Conservation (phyloP, 495 filamentous ascomycete genomes). For the Penicillium arizonense region DNA sequence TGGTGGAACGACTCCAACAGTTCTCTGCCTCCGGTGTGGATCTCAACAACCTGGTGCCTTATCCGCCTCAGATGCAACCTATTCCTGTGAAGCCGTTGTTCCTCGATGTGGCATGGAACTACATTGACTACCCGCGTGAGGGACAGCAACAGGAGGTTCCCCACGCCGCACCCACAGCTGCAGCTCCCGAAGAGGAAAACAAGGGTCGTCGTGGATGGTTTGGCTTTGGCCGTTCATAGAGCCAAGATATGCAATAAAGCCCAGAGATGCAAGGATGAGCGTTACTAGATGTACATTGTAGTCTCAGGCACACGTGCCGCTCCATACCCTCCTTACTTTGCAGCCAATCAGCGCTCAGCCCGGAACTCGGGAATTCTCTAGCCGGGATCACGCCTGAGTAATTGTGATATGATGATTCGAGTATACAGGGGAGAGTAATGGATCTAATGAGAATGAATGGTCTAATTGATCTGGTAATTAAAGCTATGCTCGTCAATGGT, state of each 20-base stretch:
- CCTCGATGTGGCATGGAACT: slow-evolving; percentile 97
- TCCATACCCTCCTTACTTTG: background rate
- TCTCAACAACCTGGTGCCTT: slow-evolving; percentile 76
- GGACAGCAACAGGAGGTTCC: slow-evolving; percentile 8
- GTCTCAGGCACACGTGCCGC: slow-evolving; percentile 11
- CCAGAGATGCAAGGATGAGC: background rate
- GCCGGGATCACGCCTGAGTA: slow-evolving; percentile 21
- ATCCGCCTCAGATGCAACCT: slow-evolving; percentile 77
- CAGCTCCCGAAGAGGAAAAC: slow-evolving; percentile 47
- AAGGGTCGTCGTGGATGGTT: slow-evolving; percentile 82
- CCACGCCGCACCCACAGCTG: slow-evolving; percentile 12
- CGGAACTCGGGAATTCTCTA: slow-evolving; percentile 6
- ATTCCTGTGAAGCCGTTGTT: slow-evolving; percentile 95
- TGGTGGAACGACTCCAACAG: slow-evolving; percentile 71
- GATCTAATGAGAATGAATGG: too few species aligned
- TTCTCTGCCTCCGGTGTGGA: slow-evolving; percentile 68
- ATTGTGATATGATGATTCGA: background rate
- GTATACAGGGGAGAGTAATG: too few species aligned
- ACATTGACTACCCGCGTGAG: slow-evolving; percentile 83
- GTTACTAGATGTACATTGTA: slow-evolving; percentile 2
- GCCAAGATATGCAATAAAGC: background rate
- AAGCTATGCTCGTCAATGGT: too few species aligned
- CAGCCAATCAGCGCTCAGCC: slow-evolving; percentile 6
- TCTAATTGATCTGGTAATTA: background rate
- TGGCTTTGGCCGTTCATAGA: slow-evolving; percentile 70